Conservation (phyloP, 805 yeast genomes). For the Barnettozyma salicaria region DNA sequence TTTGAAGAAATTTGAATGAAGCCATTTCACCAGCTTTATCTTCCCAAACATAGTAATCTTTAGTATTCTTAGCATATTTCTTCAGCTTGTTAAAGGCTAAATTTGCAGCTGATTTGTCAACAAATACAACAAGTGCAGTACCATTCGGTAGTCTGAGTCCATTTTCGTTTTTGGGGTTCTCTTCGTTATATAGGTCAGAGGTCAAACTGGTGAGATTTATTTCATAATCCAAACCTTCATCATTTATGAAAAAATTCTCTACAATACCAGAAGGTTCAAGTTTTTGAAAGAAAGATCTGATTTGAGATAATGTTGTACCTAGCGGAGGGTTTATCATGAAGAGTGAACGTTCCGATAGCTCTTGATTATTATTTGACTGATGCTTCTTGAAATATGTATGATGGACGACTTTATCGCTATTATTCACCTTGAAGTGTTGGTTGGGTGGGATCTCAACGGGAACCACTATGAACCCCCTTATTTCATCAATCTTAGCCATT, state of each 20-base stretch:
- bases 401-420: slow-evolving; percentile 34
- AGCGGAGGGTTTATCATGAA: slow-evolving; percentile 76
- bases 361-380: slow-evolving; percentile 35
- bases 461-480: slow-evolving; percentile 52
- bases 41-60: slow-evolving; percentile 29
- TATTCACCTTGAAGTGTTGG: slow-evolving; percentile 12
- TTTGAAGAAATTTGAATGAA: slow-evolving; percentile 36
- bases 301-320: slow-evolving; percentile 42
- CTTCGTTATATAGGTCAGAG: slow-evolving; percentile 42
- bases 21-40: slow-evolving; percentile 26
- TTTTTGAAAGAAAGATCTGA: slow-evolving; percentile 52
- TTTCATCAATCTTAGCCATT: slow-evolving; percentile 30
- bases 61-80: slow-evolving; percentile 42
- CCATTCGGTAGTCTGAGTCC: slow-evolving; percentile 57
- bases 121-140: slow-evolving; percentile 66
- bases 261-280: slow-evolving; percentile 62
- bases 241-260: slow-evolving; percentile 41
- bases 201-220: slow-evolving; percentile 55
- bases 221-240: slow-evolving; percentile 38
- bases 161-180: slow-evolving; percentile 22
- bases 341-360: slow-evolving; percentile 49
- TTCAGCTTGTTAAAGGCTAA: slow-evolving; percentile 61
- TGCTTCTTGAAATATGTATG: slow-evolving; percentile 66
- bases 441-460: slow-evolving; percentile 39
- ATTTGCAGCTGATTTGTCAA: slow-evolving; percentile 62